These are phyloP conservation scores for Allium sativum DNA, from an alignment of 106 monocot species.

Conservation along the genomic window DNA sequence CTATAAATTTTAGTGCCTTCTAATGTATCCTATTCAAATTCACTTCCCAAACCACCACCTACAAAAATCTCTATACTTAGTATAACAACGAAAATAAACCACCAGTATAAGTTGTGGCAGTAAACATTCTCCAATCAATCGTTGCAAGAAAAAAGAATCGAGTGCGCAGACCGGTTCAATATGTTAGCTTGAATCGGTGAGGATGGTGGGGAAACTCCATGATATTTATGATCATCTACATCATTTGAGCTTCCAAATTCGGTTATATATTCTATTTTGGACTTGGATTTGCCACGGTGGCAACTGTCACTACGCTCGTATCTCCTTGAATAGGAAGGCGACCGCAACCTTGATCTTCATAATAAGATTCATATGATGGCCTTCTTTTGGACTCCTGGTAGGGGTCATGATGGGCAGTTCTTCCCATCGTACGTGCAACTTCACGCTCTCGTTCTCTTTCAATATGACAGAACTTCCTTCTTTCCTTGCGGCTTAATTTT, in stretches of 20 bases:
- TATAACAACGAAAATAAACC: not conserved
- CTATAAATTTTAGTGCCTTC: constrained; percentile 8
- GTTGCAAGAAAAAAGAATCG: constrained; percentile 81
- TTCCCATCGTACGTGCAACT: constrained; percentile 52
- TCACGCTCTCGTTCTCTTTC: constrained; percentile 91
- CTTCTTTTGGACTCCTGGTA: constrained; percentile 83
- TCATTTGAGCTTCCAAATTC: constrained; percentile 76
- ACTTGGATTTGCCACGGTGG: constrained; percentile 60
- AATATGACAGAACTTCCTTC: constrained; percentile 91
- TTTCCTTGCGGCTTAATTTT: constrained; percentile 96
- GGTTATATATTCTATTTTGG: constrained; percentile 91
- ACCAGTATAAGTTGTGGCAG: constrained; percentile 55
- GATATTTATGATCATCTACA: constrained; percentile 33
- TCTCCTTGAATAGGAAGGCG: constrained; percentile 60
- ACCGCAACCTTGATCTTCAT: constrained; percentile 61
- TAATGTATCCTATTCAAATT: no score
- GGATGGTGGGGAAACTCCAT: constrained; percentile 79
- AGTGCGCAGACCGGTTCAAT: constrained; percentile 92
- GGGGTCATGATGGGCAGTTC: constrained; percentile 66
- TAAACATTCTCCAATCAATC: constrained; percentile 75
- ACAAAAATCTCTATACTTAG: not conserved
- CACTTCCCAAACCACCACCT: not conserved
- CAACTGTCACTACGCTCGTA: constrained; percentile 57
- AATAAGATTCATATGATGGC: constrained; percentile 96
- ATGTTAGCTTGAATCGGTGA: constrained; percentile 65